Percentiles rank a stretch among this genome's conserved stretches.
Evolutionary conservation across 2,329 filamentous ascomycete species (phyloP).

Genomic region (Didymella pinodella): DNA sequence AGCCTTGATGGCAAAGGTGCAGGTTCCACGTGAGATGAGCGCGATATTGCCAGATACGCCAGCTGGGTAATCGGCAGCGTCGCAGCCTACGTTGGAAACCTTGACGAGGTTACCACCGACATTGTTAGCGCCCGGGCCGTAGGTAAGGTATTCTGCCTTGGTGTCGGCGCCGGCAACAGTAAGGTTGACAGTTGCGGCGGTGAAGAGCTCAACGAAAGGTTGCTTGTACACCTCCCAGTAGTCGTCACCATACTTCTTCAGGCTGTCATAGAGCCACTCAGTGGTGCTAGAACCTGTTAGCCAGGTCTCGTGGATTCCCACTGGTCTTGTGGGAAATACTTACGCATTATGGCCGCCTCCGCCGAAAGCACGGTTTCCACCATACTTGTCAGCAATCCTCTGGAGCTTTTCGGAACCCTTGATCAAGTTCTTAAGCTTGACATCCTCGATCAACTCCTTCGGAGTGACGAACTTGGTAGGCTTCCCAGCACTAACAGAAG

Average conservation of each 20-base stretch:
- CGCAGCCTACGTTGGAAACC: conserved; percentile 70
- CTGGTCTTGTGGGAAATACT: neutral
- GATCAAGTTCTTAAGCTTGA: conserved; percentile 44
- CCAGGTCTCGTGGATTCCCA: neutral
- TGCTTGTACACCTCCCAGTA: conserved; percentile 49
- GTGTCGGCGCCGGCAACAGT: conserved; percentile 36
- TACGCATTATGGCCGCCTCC: conserved; percentile 43
- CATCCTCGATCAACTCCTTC: conserved; percentile 33
- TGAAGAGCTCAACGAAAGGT: conserved; percentile 47
- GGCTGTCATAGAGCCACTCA: conserved; percentile 44
- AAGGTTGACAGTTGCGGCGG: conserved; percentile 39
- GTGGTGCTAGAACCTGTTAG: conserved; percentile 19
- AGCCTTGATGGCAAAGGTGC: conserved; percentile 74
- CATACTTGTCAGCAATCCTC: conserved; percentile 42
- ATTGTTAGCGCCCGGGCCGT: conserved; percentile 71
- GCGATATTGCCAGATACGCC: conserved; percentile 69
- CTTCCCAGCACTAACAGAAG: conserved; percentile 18
- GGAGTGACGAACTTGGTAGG: conserved; percentile 18
- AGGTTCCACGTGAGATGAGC: conserved; percentile 71
- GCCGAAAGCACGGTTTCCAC: conserved; percentile 49
- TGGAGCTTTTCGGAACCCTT: conserved; percentile 46
- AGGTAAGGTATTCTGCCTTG: conserved; percentile 46
- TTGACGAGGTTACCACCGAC: conserved; percentile 67
- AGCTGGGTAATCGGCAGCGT: conserved; percentile 65
- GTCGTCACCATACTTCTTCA: conserved; percentile 38